Percentiles rank a stretch among this genome's conserved stretches.
phyloP scores from a whole-genome alignment of 768 basidiomycete species.

The Pholiota conissans region DNA sequence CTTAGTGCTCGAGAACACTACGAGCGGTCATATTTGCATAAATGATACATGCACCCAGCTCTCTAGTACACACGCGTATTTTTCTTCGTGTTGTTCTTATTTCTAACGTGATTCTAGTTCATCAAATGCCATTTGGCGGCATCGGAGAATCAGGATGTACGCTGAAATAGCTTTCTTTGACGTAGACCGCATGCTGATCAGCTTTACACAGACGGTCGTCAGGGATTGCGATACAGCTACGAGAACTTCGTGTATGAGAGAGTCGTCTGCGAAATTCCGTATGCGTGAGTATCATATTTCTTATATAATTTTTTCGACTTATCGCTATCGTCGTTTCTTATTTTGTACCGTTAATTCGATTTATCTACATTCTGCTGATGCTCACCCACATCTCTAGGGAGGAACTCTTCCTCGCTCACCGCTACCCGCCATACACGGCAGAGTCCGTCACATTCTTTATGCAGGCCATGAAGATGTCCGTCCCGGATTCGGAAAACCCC shows the following conservation, averaged over 20 bases:
- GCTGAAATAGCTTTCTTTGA: conserved; percentile 23
- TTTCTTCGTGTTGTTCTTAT: not conserved
- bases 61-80: conserved; percentile 31
- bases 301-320: not conserved
- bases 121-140: conserved; percentile 31
- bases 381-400: conserved; percentile 30
- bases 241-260: conserved; percentile 54
- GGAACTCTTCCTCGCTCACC: conserved; percentile 36
- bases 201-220: conserved; percentile 50
- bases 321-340: not conserved
- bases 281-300: conserved; percentile 40
- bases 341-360: no score
- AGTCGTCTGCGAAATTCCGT: conserved; percentile 51
- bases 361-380: no score
- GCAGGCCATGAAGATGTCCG: conserved; percentile 16
- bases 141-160: conserved; percentile 67
- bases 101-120: conserved; percentile 18
- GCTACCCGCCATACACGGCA: conserved; percentile 55
- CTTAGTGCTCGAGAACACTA: conserved; percentile 57
- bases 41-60: conserved; percentile 65
- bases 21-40: conserved; percentile 54
- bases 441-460: conserved; percentile 32
- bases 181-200: not conserved
- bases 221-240: conserved; percentile 52
- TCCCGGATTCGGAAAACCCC: conserved; percentile 21